A percentile compares a stretch with the other conserved stretches of the same genome.
These are phyloP conservation scores for Candida jianshihensis DNA, from an alignment of 805 yeast species.

Conservation along the genomic window DNA sequence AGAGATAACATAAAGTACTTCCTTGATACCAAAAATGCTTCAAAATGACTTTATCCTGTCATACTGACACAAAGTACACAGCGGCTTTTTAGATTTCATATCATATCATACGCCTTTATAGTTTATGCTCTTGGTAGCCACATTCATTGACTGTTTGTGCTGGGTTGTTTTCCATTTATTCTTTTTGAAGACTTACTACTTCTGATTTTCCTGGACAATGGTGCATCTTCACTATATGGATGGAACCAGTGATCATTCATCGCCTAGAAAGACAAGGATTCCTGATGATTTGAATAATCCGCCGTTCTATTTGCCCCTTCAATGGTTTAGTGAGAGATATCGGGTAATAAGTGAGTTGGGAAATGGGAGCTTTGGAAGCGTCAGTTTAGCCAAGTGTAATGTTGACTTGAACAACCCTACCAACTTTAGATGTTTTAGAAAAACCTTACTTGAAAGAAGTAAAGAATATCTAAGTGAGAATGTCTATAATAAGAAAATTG, in stretches of 20 bases:
- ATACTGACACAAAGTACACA: too few species aligned
- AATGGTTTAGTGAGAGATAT: conserved; percentile 36
- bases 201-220: neutral
- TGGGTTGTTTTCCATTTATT: conserved; percentile 2
- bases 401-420: conserved; percentile 11
- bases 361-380: conserved; percentile 71
- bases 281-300: conserved; percentile 35
- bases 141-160: conserved; percentile 1
- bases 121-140: neutral
- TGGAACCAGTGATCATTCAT: neutral
- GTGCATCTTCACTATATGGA: neutral
- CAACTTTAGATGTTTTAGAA: conserved; percentile 12
- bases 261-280: conserved; percentile 1
- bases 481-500: conserved; percentile 25
- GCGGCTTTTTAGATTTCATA: too few species aligned
- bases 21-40: too few species aligned
- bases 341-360: conserved; percentile 51
- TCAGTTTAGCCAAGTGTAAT: conserved; percentile 51
- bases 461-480: conserved; percentile 23
- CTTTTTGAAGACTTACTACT: conserved; percentile 1
- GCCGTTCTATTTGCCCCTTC: conserved; percentile 37
- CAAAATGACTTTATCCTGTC: too few species aligned
- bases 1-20: too few species aligned
- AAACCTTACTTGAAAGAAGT: conserved; percentile 43
- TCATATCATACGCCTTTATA: too few species aligned